phyloP scores from a whole-genome alignment of 495 filamentous ascomycete genomes.

The Aspergillus leporis region DNA sequence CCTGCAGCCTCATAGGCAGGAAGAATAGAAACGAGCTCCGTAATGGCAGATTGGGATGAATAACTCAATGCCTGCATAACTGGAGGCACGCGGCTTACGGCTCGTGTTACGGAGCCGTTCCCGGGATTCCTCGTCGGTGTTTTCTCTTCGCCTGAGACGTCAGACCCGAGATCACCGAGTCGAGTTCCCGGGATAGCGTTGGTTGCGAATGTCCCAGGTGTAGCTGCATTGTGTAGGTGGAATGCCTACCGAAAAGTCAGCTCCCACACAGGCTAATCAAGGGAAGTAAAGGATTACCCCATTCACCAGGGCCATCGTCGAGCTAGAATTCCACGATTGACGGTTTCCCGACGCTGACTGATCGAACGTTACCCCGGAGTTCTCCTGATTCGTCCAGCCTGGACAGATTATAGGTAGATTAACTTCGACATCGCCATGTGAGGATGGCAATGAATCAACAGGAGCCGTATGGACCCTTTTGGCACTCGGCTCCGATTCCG shows the following conservation, averaged over 20 bases:
- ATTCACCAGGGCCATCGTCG: slow-evolving; percentile 30
- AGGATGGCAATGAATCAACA: not conserved
- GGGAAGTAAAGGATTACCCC: slow-evolving; percentile 16
- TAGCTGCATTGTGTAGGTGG: slow-evolving; percentile 22
- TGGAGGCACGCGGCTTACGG: not conserved
- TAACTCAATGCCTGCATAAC: not conserved
- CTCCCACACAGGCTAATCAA: not conserved
- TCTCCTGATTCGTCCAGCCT: not conserved
- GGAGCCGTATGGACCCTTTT: not conserved
- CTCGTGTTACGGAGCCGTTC: not conserved
- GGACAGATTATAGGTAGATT: slow-evolving; percentile 36
- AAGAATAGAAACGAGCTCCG: slow-evolving; percentile 19
- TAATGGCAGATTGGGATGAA: not conserved
- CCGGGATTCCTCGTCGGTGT: not conserved
- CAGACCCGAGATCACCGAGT: not conserved
- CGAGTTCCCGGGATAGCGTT: slow-evolving; percentile 27
- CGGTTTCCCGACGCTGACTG: not conserved
- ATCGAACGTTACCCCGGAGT: not conserved
- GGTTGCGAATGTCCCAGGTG: slow-evolving; percentile 16
- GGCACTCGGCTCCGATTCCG: slow-evolving; percentile 19
- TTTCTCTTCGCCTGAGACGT: not conserved
- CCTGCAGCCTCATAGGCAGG: slow-evolving; percentile 24
- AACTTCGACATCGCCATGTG: not conserved
- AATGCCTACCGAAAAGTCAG: slow-evolving; percentile 22
- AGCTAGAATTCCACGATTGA: slow-evolving; percentile 22